A percentile compares a stretch with the other conserved stretches of the same genome.
Conservation (phyloP, 345 rosid species). For the Eucalyptus marginata region DNA sequence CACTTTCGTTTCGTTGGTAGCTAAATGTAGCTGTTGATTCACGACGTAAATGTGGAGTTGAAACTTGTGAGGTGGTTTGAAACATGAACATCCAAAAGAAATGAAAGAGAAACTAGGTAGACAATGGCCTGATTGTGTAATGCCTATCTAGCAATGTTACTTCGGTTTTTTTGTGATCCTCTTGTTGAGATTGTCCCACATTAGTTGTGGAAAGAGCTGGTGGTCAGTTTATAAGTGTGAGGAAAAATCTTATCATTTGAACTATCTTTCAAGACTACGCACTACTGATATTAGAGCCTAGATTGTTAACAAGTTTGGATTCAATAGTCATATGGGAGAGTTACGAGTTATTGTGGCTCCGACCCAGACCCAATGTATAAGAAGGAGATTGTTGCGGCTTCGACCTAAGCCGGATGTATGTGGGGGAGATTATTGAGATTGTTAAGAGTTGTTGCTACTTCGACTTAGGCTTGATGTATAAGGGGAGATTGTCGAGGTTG, state of each 20-base stretch:
- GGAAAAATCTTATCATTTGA: fast-evolving
- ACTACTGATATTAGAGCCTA: fast-evolving
- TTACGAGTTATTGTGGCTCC: too few species aligned
- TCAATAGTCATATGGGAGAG: fast-evolving
- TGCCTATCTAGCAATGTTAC: not conserved
- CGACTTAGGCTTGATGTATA: too few species aligned
- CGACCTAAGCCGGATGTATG: too few species aligned
- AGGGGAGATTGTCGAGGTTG: too few species aligned
- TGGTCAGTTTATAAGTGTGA: fast-evolving
- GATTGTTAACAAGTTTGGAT: too few species aligned
- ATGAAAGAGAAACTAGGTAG: not conserved
- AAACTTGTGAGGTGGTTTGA: not conserved
- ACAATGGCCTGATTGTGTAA: not conserved
- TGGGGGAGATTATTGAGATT: too few species aligned
- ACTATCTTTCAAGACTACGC: too few species aligned
- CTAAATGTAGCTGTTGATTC: not conserved
- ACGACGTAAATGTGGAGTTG: not conserved
- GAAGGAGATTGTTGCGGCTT: too few species aligned
- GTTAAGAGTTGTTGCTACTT: too few species aligned
- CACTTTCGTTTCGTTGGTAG: not conserved
- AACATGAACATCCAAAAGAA: not conserved
- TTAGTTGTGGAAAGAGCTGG: fast-evolving
- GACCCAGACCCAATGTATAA: too few species aligned
- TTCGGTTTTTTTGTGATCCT: not conserved
- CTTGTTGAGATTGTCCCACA: too few species aligned